Evolutionary conservation across 164 flowering plant species (phyloP).

Genomic region (Stephania yunnanensis): DNA sequence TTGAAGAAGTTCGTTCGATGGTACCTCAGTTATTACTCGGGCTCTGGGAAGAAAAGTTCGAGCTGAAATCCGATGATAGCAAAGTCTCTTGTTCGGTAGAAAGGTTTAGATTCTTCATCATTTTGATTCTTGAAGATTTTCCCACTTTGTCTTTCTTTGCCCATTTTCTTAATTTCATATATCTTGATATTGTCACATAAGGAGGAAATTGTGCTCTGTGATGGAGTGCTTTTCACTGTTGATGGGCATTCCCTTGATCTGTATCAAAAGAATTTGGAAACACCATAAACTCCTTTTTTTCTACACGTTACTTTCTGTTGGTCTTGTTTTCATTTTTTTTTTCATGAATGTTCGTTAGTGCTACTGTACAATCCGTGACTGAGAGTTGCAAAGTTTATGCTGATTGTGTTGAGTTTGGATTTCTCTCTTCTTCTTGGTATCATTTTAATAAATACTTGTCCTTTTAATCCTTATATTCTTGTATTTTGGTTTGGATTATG

Average conservation of each 20-base stretch:
- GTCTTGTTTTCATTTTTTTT: background rate
- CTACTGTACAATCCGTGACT: slow-evolving; percentile 22
- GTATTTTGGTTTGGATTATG: background rate
- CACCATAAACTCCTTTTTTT: slow-evolving; percentile 12
- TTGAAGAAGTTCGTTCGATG: slow-evolving; percentile 78
- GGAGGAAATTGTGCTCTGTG: slow-evolving; percentile 23
- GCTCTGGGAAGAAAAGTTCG: slow-evolving; percentile 49
- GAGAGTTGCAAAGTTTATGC: slow-evolving; percentile 15
- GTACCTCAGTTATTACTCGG: slow-evolving; percentile 59
- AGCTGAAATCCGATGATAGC: slow-evolving; percentile 20
- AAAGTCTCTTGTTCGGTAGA: slow-evolving; percentile 25
- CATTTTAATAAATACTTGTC: slow-evolving; percentile 21
- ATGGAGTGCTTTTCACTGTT: slow-evolving; percentile 12
- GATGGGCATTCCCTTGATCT: slow-evolving; percentile 21
- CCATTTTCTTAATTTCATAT: slow-evolving; percentile 14
- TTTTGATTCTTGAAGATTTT: slow-evolving; percentile 55
- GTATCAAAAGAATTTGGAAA: slow-evolving; percentile 22
- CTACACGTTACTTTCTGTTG: slow-evolving; percentile 15
- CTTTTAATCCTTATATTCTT: slow-evolving; percentile 2
- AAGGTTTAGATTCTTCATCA: slow-evolving; percentile 37
- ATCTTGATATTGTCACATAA: slow-evolving; percentile 21
- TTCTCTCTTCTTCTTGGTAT: slow-evolving; percentile 10
- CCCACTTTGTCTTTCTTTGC: slow-evolving; percentile 20
- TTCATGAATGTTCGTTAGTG: slow-evolving; percentile 11
- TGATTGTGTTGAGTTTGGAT: slow-evolving; percentile 20